These are phyloP conservation scores for Stipa capillata DNA, from an alignment of 176 grass and related monocot genomes.

Conservation along the genomic window DNA sequence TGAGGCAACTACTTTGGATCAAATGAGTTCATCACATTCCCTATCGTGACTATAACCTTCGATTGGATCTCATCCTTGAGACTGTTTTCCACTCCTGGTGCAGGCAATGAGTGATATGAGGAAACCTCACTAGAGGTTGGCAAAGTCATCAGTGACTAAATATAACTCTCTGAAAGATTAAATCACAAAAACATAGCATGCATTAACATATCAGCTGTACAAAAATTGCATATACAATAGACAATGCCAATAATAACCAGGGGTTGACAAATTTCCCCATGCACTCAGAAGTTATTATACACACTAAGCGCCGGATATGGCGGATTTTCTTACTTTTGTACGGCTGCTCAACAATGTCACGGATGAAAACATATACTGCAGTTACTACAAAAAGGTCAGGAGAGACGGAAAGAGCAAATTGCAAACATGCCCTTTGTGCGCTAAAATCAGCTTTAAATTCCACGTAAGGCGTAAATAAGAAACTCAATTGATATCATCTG, in stretches of 20 bases:
- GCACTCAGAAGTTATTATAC: neutral
- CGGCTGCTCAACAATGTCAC: neutral
- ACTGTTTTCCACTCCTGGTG: conserved; percentile 8
- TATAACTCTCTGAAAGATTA: conserved; percentile 10
- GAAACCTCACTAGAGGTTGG: conserved; percentile 16
- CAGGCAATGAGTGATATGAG: conserved; percentile 39
- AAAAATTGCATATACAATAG: neutral
- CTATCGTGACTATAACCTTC: conserved; percentile 20
- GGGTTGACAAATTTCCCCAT: neutral
- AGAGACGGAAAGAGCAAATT: neutral
- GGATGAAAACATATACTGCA: neutral
- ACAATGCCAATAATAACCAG: too few species aligned
- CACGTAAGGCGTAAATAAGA: neutral
- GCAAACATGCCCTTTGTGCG: neutral
- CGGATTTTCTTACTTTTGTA: neutral
- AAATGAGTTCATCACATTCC: conserved; percentile 23
- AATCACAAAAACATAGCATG: neutral
- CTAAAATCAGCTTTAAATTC: neutral
- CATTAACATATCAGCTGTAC: neutral
- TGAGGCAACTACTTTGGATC: conserved; percentile 12
- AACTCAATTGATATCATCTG: neutral
- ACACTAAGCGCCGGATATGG: neutral
- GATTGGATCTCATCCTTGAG: conserved; percentile 35
- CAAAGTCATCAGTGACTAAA: conserved; percentile 20
- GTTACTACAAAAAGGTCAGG: neutral